These are phyloP conservation scores for Dictyostelium citrinum DNA, from an alignment of 78 protist genomes.

Conservation along the genomic window DNA sequence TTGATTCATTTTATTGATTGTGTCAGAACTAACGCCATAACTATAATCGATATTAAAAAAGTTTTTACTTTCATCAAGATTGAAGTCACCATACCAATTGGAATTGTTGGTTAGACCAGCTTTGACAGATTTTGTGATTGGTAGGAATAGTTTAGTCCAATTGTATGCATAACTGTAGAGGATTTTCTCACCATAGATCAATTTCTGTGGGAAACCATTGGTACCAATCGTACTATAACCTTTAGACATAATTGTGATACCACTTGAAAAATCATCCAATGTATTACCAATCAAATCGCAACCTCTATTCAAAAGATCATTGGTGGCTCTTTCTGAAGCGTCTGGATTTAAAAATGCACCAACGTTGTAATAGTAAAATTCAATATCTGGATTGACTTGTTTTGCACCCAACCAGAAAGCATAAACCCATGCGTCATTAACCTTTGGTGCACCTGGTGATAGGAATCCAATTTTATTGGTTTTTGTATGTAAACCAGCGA, in stretches of 20 bases:
- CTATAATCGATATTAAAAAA: not conserved
- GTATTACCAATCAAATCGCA: conserved; percentile 31
- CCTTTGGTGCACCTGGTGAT: not conserved
- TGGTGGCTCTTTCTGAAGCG: not conserved
- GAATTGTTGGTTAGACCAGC: not conserved
- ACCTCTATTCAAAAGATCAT: not conserved
- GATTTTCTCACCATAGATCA: conserved; percentile 28
- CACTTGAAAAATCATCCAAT: conserved; percentile 26
- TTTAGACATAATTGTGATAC: not conserved
- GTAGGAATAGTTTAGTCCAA: conserved; percentile 20
- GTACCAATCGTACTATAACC: conserved; percentile 32
- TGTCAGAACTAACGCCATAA: not conserved
- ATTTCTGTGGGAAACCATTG: conserved; percentile 17
- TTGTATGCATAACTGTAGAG: not conserved
- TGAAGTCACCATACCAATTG: not conserved
- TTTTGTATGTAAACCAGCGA: not conserved
- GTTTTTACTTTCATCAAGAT: not conserved
- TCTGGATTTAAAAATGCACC: conserved; percentile 29
- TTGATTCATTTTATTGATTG: not conserved
- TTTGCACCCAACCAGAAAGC: not conserved
- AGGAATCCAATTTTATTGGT: not conserved
- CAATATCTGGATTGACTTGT: not conserved
- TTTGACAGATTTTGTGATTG: not conserved
- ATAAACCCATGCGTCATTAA: not conserved
- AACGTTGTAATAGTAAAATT: not conserved